phyloP scores from a whole-genome alignment of 1,284 basidiomycete species.

The Ceratobasidium sp. region DNA sequence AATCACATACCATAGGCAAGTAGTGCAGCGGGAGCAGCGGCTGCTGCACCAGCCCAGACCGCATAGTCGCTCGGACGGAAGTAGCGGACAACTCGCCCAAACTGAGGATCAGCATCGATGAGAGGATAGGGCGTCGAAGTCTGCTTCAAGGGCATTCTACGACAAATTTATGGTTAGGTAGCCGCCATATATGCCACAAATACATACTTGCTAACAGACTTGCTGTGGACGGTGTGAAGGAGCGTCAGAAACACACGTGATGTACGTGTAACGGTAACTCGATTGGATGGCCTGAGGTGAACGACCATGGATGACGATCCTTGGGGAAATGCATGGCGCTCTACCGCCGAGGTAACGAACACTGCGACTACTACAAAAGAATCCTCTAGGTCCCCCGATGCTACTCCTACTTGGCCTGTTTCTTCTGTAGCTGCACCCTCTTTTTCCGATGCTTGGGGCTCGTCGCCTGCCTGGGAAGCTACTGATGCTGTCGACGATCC shows the following conservation, averaged over 20 bases:
- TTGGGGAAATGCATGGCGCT: conserved; percentile 33
- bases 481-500: conserved; percentile 1
- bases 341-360: conserved; percentile 9
- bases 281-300: background rate
- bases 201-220: conserved; percentile 5
- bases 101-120: conserved; percentile 93
- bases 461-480: conserved; percentile 12
- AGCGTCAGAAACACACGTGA: conserved; percentile 9
- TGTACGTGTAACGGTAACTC: conserved; percentile 2
- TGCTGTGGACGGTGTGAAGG: conserved; percentile 31
- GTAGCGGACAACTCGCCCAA: conserved; percentile 86
- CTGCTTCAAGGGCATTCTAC: conserved; percentile 72
- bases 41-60: conserved; percentile 82
- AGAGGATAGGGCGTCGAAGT: conserved; percentile 78
- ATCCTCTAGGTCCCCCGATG: background rate
- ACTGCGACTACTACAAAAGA: background rate
- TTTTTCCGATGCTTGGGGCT: conserved; percentile 29
- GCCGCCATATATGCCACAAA: background rate
- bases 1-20: conserved; percentile 73
- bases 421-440: conserved; percentile 17
- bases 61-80: conserved; percentile 90
- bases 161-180: background rate
- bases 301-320: conserved; percentile 36
- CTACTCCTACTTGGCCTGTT: conserved; percentile 23
- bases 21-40: conserved; percentile 76